Percentiles rank a stretch among this genome's conserved stretches.
Conservation (phyloP, 768 basidiomycete species). For the Suillus spraguei region DNA sequence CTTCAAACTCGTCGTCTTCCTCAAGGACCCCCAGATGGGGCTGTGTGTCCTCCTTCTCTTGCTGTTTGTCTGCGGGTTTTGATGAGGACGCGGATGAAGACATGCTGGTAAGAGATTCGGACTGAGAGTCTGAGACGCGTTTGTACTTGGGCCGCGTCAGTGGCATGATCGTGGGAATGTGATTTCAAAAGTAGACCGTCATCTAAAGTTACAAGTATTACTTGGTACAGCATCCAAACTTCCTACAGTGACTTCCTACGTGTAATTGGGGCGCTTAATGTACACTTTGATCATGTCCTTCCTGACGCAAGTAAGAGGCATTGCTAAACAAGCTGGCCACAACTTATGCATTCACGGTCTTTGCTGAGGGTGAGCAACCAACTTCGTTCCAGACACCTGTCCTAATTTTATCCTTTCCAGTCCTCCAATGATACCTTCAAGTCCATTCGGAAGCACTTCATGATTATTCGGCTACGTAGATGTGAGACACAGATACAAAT, state of each 20-base stretch:
- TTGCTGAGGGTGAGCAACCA: slow-evolving; percentile 45
- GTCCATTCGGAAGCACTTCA: slow-evolving; percentile 44
- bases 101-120: slow-evolving; percentile 28
- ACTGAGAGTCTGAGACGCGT: neutral
- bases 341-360: slow-evolving; percentile 20
- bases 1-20: slow-evolving; percentile 98
- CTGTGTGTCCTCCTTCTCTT: slow-evolving; percentile 47
- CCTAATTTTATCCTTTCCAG: slow-evolving; percentile 38
- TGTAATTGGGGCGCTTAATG: neutral
- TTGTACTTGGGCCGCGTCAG: slow-evolving; percentile 12
- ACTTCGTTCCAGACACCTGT: slow-evolving; percentile 46
- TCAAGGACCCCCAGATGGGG: slow-evolving; percentile 88
- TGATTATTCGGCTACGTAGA: slow-evolving; percentile 40
- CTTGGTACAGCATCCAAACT: neutral
- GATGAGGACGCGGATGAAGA: slow-evolving; percentile 50
- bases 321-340: neutral
- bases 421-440: slow-evolving; percentile 39
- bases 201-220: too few relatives aligned
- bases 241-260: neutral
- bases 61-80: slow-evolving; percentile 39
- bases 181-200: neutral
- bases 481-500: slow-evolving; percentile 9
- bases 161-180: slow-evolving; percentile 24
- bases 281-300: neutral
- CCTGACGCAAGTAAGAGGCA: neutral